phyloP scores from a whole-genome alignment of 345 rosid genomes.

The Gossypium sturtianum region DNA sequence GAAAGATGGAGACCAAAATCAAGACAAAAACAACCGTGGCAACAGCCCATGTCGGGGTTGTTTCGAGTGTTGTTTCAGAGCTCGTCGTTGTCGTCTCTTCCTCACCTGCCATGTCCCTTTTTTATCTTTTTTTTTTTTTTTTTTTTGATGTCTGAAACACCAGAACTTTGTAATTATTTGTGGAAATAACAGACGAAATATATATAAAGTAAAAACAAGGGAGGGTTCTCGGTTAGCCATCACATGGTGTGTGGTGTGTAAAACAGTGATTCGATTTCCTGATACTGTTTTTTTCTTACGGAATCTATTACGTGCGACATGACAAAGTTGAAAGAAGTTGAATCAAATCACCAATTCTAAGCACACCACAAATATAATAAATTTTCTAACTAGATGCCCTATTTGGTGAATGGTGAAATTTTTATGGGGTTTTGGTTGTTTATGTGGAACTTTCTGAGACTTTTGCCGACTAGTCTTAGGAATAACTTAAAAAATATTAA shows the following conservation, averaged over 20 bases:
- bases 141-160: background rate
- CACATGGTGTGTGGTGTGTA: background rate
- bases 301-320: slow-evolving; percentile 10
- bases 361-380: background rate
- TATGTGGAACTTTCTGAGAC: background rate
- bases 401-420: background rate
- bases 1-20: slow-evolving; percentile 42
- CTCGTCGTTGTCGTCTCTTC: slow-evolving; percentile 9
- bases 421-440: background rate
- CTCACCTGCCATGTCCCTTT: slow-evolving; percentile 15
- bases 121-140: background rate
- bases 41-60: slow-evolving; percentile 84
- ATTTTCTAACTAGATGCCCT: background rate
- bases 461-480: no score
- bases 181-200: background rate
- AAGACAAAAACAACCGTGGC: slow-evolving; percentile 70
- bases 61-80: slow-evolving; percentile 35
- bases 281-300: background rate
- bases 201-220: background rate
- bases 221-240: background rate
- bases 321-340: background rate
- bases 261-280: background rate
- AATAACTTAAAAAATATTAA: no score
- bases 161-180: background rate
- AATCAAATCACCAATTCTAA: background rate